These are phyloP conservation scores for Hericium rajendrae DNA, from an alignment of 768 basidiomycete genomes.

Conservation along the genomic window DNA sequence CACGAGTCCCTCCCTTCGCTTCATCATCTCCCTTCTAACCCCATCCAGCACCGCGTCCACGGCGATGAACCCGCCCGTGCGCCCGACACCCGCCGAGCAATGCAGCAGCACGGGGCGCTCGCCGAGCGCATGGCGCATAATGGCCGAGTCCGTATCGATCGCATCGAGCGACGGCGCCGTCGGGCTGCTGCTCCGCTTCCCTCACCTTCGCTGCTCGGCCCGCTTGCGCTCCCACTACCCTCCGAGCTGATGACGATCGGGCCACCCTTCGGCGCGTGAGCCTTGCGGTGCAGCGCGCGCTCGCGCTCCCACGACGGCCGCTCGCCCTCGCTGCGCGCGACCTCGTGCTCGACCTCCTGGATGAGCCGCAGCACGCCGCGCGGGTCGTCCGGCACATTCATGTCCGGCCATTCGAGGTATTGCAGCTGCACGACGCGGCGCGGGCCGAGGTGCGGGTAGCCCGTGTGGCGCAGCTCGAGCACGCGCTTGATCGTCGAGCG, in stretches of 20 bases:
- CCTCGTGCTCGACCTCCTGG: constrained; percentile 46
- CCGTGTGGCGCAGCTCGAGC: constrained; percentile 58
- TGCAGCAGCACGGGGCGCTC: constrained; percentile 67
- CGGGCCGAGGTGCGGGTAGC: constrained; percentile 47
- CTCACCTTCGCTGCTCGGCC: constrained; percentile 3
- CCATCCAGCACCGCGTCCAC: constrained; percentile 81
- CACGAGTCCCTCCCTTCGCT: constrained; percentile 19
- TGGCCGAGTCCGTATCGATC: constrained; percentile 45
- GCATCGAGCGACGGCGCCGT: constrained; percentile 17
- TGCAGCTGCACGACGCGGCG: constrained; percentile 81
- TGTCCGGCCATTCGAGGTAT: constrained; percentile 93
- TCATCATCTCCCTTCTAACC: constrained; percentile 48
- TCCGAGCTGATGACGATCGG: constrained; percentile 1
- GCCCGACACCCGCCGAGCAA: constrained; percentile 91
- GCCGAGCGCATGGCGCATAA: constrained; percentile 43
- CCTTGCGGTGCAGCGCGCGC: constrained; percentile 18
- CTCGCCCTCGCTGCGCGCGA: constrained; percentile 14
- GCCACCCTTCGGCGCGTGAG: not conserved
- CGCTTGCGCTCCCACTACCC: constrained; percentile 1
- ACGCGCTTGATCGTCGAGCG: constrained; percentile 41
- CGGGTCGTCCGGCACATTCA: constrained; percentile 87
- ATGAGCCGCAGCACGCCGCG: constrained; percentile 66
- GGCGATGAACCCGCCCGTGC: constrained; percentile 90
- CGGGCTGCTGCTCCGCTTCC: constrained; percentile 11
- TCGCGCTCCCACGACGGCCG: constrained; percentile 14